A percentile compares a stretch with the other conserved stretches of the same genome.
phyloP scores from a whole-genome alignment of 2,329 filamentous ascomycete species.

The Aspergillus sp. region DNA sequence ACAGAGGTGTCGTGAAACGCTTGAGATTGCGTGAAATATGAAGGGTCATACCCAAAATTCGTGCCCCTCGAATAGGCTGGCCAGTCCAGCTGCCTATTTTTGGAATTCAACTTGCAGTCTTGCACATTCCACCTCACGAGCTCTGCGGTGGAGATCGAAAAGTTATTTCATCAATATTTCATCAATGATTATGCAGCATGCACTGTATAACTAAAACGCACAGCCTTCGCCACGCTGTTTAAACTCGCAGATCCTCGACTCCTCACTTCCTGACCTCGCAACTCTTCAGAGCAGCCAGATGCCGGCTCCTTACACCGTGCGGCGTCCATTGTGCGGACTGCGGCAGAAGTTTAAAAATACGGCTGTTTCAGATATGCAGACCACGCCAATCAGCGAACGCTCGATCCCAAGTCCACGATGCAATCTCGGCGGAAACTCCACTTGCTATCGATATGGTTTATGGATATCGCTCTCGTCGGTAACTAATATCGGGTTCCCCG shows the following conservation, averaged over 20 bases:
- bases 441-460: neutral
- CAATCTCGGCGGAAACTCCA: neutral
- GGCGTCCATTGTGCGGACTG: neutral
- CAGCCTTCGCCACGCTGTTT: neutral
- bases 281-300: neutral
- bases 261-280: neutral
- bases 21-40: conserved; percentile 1
- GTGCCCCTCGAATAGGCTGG: neutral
- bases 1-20: conserved; percentile 1
- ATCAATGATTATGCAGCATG: too few species aligned
- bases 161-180: too few species aligned
- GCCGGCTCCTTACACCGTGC: neutral
- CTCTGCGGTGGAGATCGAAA: neutral
- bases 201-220: too few species aligned
- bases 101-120: neutral
- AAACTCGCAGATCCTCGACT: neutral
- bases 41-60: conserved; percentile 1
- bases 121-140: neutral
- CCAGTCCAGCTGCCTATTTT: neutral
- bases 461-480: neutral
- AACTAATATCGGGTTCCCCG: neutral
- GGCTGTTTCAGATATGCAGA: neutral
- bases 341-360: neutral
- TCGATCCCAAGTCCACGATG: neutral
- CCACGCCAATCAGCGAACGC: neutral